Evolutionary conservation across 2,329 filamentous ascomycete genomes (phyloP).

Genomic region (Colletotrichum gigasporum): DNA sequence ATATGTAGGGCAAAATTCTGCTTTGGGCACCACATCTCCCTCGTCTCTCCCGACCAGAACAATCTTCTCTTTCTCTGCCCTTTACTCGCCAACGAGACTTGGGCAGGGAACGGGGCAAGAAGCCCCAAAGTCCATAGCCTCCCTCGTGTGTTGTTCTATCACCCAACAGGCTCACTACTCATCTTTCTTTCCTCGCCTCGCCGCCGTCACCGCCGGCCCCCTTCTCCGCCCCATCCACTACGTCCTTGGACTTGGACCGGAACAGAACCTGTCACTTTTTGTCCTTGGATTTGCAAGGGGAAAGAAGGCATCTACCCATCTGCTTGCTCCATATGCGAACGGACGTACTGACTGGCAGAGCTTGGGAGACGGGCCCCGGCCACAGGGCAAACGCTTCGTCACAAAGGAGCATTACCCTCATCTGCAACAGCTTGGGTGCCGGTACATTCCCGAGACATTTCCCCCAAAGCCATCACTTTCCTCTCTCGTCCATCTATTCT

Average conservation of each 20-base stretch:
- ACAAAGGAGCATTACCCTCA: constrained; percentile 28
- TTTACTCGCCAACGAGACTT: neutral
- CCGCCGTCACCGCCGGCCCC: neutral
- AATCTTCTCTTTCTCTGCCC: neutral
- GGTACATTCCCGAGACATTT: constrained; percentile 54
- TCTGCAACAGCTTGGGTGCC: constrained; percentile 33
- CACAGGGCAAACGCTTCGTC: constrained; percentile 26
- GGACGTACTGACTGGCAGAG: neutral
- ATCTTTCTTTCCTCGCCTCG: constrained; percentile 10
- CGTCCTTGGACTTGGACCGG: constrained; percentile 23
- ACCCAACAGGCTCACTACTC: constrained; percentile 8
- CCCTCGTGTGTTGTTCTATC: constrained; percentile 3
- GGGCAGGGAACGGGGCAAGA: neutral
- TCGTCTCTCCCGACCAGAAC: constrained; percentile 10
- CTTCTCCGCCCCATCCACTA: neutral
- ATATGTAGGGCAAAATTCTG: constrained; percentile 5
- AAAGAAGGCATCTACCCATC: neutral
- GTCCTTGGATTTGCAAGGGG: neutral
- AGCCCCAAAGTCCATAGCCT: constrained; percentile 19
- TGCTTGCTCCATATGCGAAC: constrained; percentile 15
- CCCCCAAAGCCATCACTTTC: constrained; percentile 2
- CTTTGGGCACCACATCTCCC: constrained; percentile 18
- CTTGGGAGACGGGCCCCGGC: constrained; percentile 4
- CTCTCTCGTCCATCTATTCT: constrained; percentile 22
- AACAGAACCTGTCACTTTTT: neutral